A percentile compares a stretch with the other conserved stretches of the same genome.
Conservation (phyloP, 306 rosid species). For the Lupinus albus region DNA sequence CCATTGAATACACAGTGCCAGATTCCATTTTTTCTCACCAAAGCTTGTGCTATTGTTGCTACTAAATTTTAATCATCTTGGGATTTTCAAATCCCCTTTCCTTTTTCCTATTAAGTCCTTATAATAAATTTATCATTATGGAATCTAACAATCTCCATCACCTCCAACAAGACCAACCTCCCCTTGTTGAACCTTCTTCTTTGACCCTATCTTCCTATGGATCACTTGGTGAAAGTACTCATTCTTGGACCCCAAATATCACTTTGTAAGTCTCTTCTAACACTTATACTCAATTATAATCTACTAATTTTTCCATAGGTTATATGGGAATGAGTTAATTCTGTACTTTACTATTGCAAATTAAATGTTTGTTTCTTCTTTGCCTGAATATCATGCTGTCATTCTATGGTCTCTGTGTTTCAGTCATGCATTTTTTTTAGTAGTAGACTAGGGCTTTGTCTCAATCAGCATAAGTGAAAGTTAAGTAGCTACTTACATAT, state of each 20-base stretch:
- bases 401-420: neutral
- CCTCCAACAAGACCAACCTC: constrained; percentile 68
- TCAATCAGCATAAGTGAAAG: neutral
- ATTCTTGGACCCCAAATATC: constrained; percentile 56
- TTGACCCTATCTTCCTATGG: constrained; percentile 51
- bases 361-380: neutral
- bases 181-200: constrained; percentile 40
- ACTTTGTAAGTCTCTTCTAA: constrained; percentile 55
- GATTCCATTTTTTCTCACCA: constrained; percentile 47
- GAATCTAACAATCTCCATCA: constrained; percentile 75
- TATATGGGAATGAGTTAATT: neutral
- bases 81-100: constrained; percentile 64
- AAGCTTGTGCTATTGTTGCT: constrained; percentile 21
- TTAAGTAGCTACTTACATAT: neutral
- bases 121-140: constrained; percentile 50
- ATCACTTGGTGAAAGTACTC: constrained; percentile 43
- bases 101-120: constrained; percentile 19
- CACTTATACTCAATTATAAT: constrained; percentile 1
- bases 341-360: neutral
- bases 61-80: constrained; percentile 58
- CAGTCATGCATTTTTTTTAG: neutral
- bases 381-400: constrained; percentile 2
- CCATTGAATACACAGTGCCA: constrained; percentile 51
- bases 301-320: neutral
- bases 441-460: constrained; percentile 23